phyloP scores from a whole-genome alignment of 495 filamentous ascomycete genomes.

The Podospora fimiseda region DNA sequence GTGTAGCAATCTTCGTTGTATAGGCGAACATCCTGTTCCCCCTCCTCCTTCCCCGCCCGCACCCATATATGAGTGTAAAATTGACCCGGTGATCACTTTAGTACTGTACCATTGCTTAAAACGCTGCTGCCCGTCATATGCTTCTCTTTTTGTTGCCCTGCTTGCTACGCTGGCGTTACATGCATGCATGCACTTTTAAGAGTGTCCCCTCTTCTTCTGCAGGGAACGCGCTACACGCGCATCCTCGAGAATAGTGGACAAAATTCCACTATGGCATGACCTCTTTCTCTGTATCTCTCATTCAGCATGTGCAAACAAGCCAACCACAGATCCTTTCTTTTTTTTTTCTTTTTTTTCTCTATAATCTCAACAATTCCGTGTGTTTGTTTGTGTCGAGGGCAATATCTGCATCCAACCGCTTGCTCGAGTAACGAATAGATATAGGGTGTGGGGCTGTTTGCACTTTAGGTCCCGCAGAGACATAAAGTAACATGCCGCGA shows the following conservation, averaged over 20 bases:
- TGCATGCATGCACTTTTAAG: no score
- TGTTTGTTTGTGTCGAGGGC: not conserved
- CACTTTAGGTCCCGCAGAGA: not conserved
- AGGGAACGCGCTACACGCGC: slow-evolving; percentile 8
- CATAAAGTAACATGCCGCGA: not conserved
- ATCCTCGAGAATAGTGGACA: slow-evolving; percentile 18
- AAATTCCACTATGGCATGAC: slow-evolving; percentile 9
- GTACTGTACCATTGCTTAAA: not conserved
- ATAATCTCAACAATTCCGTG: no score
- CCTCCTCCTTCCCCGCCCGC: not conserved
- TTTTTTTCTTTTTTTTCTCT: no score
- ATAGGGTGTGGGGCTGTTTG: no score
- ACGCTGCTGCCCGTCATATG: not conserved
- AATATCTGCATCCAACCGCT: not conserved
- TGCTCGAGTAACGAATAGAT: not conserved
- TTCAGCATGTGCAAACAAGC: no score
- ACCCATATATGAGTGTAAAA: not conserved
- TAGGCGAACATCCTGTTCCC: not conserved
- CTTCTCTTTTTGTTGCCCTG: not conserved
- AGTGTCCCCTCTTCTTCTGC: slow-evolving; percentile 10
- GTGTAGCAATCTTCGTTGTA: no score
- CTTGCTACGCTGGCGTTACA: not conserved
- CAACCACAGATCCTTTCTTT: no score
- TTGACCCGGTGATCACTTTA: not conserved
- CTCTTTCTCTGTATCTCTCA: not conserved